Evolutionary conservation across 148 eudicot genomes (phyloP), one percentile per base, ranked within the genome.

Genomic region (Cornus florida): DNA sequence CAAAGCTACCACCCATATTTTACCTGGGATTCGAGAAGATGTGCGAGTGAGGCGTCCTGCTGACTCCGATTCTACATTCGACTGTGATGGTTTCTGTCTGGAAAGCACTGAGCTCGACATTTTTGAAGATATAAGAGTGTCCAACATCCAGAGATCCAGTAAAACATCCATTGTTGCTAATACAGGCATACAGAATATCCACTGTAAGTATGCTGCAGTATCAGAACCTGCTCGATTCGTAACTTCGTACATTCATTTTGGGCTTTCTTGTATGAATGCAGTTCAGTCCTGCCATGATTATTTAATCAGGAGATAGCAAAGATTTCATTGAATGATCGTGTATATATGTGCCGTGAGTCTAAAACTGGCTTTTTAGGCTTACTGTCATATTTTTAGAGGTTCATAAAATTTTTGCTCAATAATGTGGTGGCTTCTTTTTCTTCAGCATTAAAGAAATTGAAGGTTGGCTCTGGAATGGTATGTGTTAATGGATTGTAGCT

Each of bases 361-460:
- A 20, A 60, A 56, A 35, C 38, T 33, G 14, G 6, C 16, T 59
- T 60, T 11, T 20, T 17, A 57, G 24, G 23, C 46, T 73, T 57
- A 53, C 38, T 6, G 1, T 59, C 14, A 71, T 76, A 13, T 67
- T 35, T 6, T 53, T 53, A 53, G 16, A 53, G 48, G 48, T 43
- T 7, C 48, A 43, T 43, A 43, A 8, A 76, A 14, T n/a, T 11
- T 64, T 2, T 67, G 38, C 35, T 35, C 14, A 41, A 17, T 17
- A 53, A 0, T 32, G 22, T 67, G 38, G 28, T n/a, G 60, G 31
- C 70, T 67, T 71, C 74, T 75, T 79, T 5, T 75, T 79, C 5
- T 83, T 75, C 84, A 90, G 89, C 81, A 11, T 76, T 67, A 17
- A 75, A 71, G 86, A 88, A 84, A 74, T 28, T 57, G 48, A 70